These are phyloP conservation scores for Diaporthe australafricana DNA, from an alignment of 2,329 filamentous ascomycete genomes.

Conservation along the genomic window DNA sequence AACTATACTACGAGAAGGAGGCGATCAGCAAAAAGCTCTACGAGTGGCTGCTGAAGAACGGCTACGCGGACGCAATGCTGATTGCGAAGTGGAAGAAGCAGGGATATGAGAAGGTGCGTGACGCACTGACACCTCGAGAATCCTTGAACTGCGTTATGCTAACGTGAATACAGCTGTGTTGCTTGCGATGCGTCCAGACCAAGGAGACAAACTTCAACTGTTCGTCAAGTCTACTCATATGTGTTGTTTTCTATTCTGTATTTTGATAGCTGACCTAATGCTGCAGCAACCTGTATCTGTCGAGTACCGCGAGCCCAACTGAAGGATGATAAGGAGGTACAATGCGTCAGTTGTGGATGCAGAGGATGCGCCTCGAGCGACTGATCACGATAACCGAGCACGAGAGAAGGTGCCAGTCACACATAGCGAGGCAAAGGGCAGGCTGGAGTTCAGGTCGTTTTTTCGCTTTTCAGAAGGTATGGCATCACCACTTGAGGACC, in stretches of 20 bases:
- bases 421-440: constrained; percentile 2
- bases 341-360: constrained; percentile 96
- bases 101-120: constrained; percentile 91
- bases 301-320: constrained; percentile 90
- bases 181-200: constrained; percentile 96
- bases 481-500: constrained; percentile 26
- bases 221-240: no score
- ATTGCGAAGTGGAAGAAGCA: constrained; percentile 99
- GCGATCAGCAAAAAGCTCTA: constrained; percentile 93
- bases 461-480: constrained; percentile 28
- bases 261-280: background rate
- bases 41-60: constrained; percentile 96
- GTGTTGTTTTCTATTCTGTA: no score
- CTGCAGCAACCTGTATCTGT: constrained; percentile 93
- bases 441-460: constrained; percentile 32
- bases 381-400: constrained; percentile 53
- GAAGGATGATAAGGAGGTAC: constrained; percentile 89
- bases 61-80: constrained; percentile 92
- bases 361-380: constrained; percentile 90
- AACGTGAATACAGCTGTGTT: constrained; percentile 76
- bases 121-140: background rate
- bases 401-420: background rate
- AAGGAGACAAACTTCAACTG: constrained; percentile 93
- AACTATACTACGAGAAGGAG: constrained; percentile 97
- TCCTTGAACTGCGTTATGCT: constrained; percentile 38